Base-by-base conservation (phyloP, 1,284 basidiomycete genomes). In the Grifola frondosa region DNA sequence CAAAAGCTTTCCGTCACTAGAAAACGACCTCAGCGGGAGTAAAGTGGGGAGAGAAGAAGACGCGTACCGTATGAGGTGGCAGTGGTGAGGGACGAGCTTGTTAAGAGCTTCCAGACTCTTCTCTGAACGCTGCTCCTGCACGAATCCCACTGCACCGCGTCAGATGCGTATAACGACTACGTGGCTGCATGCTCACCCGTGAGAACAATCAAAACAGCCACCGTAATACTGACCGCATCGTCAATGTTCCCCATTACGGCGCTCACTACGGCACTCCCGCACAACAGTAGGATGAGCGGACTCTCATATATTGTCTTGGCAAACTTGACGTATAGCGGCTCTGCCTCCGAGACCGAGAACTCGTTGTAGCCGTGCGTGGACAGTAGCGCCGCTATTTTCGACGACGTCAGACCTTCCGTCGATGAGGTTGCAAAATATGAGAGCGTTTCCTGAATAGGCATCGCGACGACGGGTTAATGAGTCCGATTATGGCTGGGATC, bases 61-160 rank as follows among this genome's bases (percentile, higher is more conserved):
- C 26, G 56, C 76, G 22, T 60, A 88, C 78, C 94, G 86, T 37
- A 91, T 74, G 42, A 97, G 81, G 62, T 97, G 91, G 62, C 92
- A 97, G 64, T 95, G 92, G 61, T 97, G 95, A 0, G 95, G 95
- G 10, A 97, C 94, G 29, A 97, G 87, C 67, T 96, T 97, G 71
- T 94, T 97, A 22, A 98, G 75, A 0, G 96, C 93, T 65, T 97
- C 92, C 20, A 98, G 73, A 42, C 88, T 92, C 69, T 97, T 88
- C 66, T 98, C 96, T 0, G 94, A 97, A 30, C 95, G 78, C 52
- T 89, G 84, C 68, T 98, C 95, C 65, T 98, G 95, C 26, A 97
- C 84, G 59, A 97, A 97, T 1, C 92, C 96, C 48, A 98, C 95
- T 93, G 58, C 19, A 40, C 10, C 13, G 21, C 19, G 29, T 22